Evolutionary conservation across 805 yeast genomes (phyloP), one percentile per base, ranked within the genome.

Genomic region (Nakazawaea ishiwadae): DNA sequence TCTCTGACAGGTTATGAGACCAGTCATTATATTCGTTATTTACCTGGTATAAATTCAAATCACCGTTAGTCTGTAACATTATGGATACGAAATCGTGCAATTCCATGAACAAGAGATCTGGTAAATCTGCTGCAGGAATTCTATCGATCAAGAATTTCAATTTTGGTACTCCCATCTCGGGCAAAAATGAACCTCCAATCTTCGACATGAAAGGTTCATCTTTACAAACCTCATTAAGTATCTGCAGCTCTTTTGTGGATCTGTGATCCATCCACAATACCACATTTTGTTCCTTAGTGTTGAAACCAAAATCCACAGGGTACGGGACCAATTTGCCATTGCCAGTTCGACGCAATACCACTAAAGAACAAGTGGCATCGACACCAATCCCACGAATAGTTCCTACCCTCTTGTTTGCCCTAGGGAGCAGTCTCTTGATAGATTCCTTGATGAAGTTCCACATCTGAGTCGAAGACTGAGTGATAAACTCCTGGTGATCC

Each of bases 211-310:
- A 45, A 6, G 44, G 36, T 5, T 52, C 55, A 5, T 52, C 52
- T 7, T 37, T 47, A 21, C 66, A 51, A 9, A 27, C 40, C 19
- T 41, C 31, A 30, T 70, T 65, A 5, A 73, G 44, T 16, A 46
- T 37, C 2, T 32, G 19, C 11, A 68, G 54, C 45, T 74, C 68
- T 2, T 51, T 31, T 3, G 43, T 49, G 2, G 78, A 61, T 20
- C 77, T 58, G 15, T 66, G 60, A 49, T 78, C 83, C 83, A 78
- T 78, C 84, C 84, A 78, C 37, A 78, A 63, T 4, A 78, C 60
- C 3, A 77, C 63, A 47, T 74, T 73, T 27, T 66, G 63, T 5
- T 49, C 49, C 4, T 34, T 44, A 26, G 50, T 49, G 2, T 41
- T 32, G 31, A 42, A 39, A 7, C 51, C 55, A 18, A 54, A 51